Conservation (phyloP, 169 alveolate genomes). For the Perkinsus marinus region DNA sequence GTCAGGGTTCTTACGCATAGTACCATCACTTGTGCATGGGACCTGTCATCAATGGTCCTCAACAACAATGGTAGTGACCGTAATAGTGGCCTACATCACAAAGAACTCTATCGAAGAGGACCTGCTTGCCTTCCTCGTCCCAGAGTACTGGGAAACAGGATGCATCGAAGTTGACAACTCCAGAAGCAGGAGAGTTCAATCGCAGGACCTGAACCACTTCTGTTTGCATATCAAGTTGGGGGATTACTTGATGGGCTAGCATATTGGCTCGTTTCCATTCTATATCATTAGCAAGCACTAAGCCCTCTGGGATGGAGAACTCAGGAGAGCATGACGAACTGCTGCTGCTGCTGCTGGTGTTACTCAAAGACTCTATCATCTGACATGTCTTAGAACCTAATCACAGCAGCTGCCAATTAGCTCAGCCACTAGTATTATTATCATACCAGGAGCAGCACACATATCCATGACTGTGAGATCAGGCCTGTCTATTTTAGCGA, state of each 20-base stretch:
- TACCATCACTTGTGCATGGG: slow-evolving; percentile 93
- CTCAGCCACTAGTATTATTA: background rate
- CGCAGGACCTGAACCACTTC: background rate
- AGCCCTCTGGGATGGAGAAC: slow-evolving; percentile 36
- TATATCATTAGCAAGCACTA: slow-evolving; percentile 80
- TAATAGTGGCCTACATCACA: slow-evolving; percentile 62
- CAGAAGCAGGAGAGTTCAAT: background rate
- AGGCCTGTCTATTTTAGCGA: background rate
- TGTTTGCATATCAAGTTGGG: background rate
- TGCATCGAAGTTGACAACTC: background rate
- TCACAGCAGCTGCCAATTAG: background rate
- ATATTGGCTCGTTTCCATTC: slow-evolving; percentile 76
- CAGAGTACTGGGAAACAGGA: background rate
- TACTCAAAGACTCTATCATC: slow-evolving; percentile 38
- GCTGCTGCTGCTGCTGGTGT: too few species aligned
- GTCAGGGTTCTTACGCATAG: slow-evolving; percentile 73
- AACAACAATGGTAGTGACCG: background rate
- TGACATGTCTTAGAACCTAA: slow-evolving; percentile 51
- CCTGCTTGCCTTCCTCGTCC: background rate
- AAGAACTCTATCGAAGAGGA: slow-evolving; percentile 61
- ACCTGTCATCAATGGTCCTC: background rate
- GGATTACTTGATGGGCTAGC: background rate
- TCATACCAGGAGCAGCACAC: slow-evolving; percentile 86
- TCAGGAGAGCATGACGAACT: too few species aligned
- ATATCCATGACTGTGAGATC: slow-evolving; percentile 48